These are phyloP conservation scores for Aegilops tauschii DNA, from an alignment of 176 grass and related monocot genomes.

Conservation along the genomic window DNA sequence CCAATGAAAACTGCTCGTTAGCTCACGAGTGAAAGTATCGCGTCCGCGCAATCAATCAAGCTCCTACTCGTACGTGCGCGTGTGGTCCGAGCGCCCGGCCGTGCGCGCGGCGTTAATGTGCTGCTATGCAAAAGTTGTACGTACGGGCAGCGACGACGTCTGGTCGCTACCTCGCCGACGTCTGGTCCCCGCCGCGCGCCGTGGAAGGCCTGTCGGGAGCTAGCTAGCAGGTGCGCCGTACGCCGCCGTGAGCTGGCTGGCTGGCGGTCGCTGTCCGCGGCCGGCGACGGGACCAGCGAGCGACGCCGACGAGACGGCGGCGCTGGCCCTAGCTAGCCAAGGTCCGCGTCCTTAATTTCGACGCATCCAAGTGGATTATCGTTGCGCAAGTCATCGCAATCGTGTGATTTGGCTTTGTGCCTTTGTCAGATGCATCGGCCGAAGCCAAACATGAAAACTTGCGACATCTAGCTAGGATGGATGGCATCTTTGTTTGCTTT, in stretches of 20 bases:
- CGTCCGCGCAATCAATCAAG: neutral
- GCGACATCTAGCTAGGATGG: neutral
- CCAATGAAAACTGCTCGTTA: neutral
- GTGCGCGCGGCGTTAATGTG: neutral
- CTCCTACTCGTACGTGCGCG: neutral
- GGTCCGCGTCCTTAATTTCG: neutral
- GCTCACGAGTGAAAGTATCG: neutral
- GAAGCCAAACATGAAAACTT: neutral
- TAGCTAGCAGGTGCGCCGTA: neutral
- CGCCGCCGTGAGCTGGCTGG: neutral
- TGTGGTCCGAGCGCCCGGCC: neutral
- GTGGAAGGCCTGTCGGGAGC: conserved; percentile 24
- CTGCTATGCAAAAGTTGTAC: neutral
- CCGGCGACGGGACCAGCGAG: neutral
- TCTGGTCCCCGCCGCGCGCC: neutral
- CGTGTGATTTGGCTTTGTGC: neutral
- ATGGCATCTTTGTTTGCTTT: neutral
- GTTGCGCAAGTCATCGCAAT: neutral
- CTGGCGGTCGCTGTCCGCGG: neutral
- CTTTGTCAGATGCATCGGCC: neutral
- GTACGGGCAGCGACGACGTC: neutral
- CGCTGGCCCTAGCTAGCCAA: neutral
- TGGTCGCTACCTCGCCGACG: neutral
- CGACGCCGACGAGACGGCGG: neutral
- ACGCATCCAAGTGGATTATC: neutral